Conservation (phyloP, 805 yeast genomes). For the Metschnikowia koreensis region DNA sequence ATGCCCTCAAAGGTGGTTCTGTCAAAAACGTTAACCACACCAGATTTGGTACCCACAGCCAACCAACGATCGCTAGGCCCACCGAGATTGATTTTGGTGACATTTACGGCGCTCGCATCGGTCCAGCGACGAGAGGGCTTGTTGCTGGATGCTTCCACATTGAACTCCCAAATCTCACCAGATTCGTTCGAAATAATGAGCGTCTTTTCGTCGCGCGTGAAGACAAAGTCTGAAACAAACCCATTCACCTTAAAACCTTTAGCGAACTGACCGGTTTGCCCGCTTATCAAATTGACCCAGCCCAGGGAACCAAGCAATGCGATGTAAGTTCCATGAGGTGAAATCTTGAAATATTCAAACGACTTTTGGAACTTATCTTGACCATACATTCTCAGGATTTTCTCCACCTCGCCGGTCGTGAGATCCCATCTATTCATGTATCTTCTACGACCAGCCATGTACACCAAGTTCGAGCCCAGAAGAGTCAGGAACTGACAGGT, state of each 20-base stretch:
- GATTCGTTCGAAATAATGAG: constrained; percentile 60
- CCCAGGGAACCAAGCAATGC: constrained; percentile 85
- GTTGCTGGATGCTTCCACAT: constrained; percentile 16
- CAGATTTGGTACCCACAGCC: constrained; percentile 86
- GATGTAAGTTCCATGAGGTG: constrained; percentile 68
- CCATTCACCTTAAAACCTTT: constrained; percentile 90
- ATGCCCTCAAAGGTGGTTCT: constrained; percentile 27
- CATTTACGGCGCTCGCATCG: constrained; percentile 82
- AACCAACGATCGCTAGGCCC: constrained; percentile 71
- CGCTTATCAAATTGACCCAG: constrained; percentile 80
- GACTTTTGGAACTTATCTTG: constrained; percentile 82
- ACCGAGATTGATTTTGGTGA: constrained; percentile 73
- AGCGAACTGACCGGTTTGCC: constrained; percentile 81
- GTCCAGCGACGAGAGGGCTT: constrained; percentile 65
- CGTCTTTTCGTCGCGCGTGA: constrained; percentile 47
- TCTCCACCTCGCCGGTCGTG: constrained; percentile 66
- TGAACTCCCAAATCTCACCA: constrained; percentile 91
- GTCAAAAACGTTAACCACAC: constrained; percentile 87
- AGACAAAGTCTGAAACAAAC: constrained; percentile 74
- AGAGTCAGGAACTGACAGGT: constrained; percentile 61
- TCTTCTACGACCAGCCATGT: constrained; percentile 87
- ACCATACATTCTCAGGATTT: constrained; percentile 86
- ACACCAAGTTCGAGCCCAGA: constrained; percentile 49
- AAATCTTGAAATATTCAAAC: constrained; percentile 80
- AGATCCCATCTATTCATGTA: constrained; percentile 93